Evolutionary conservation across 352 stramenopile species (phyloP).

Genomic region (Globisporangium viniferum): DNA sequence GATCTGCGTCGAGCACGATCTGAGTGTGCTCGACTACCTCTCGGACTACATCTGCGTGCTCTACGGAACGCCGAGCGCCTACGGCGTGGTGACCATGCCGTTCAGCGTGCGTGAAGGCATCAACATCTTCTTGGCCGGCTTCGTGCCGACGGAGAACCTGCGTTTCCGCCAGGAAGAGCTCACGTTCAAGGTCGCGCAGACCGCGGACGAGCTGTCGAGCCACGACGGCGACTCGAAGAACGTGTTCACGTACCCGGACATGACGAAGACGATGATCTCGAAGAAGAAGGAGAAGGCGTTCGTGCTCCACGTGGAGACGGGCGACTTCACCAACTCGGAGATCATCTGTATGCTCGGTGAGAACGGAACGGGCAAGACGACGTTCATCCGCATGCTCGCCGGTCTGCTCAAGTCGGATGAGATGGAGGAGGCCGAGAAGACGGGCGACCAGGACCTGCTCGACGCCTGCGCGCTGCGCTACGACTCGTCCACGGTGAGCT

Average conservation of each 20-base stretch:
- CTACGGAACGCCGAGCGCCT: conserved; percentile 97
- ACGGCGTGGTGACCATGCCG: conserved; percentile 99
- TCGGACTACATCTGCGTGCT: conserved; percentile 99
- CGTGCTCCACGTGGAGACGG: conserved; percentile 97
- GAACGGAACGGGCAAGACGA: conserved; percentile 99
- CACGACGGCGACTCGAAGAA: conserved; percentile 88
- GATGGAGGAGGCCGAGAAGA: conserved; percentile 83
- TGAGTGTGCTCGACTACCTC: conserved; percentile 99
- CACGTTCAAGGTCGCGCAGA: conserved; percentile 98
- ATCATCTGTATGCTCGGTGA: conserved; percentile 99
- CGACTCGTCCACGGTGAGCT: conserved; percentile 88
- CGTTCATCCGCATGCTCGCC: conserved; percentile 99
- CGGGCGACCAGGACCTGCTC: conserved; percentile 65
- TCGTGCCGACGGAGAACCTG: conserved; percentile 99
- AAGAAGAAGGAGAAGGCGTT: conserved; percentile 94
- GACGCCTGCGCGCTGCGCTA: conserved; percentile 79
- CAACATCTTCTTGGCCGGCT: conserved; percentile 99
- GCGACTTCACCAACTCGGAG: conserved; percentile 98
- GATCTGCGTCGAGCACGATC: conserved; percentile 99
- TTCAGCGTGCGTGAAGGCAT: conserved; percentile 99
- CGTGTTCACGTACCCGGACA: conserved; percentile 95
- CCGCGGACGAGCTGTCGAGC: conserved; percentile 80
- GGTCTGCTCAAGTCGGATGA: conserved; percentile 98
- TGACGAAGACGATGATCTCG: conserved; percentile 98
- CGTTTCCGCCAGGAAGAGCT: conserved; percentile 98